Percentiles rank a stretch among this genome's conserved stretches.
Conservation (phyloP, 192 early-diverging fungal genomes). For the Mortierella hygrophila region DNA sequence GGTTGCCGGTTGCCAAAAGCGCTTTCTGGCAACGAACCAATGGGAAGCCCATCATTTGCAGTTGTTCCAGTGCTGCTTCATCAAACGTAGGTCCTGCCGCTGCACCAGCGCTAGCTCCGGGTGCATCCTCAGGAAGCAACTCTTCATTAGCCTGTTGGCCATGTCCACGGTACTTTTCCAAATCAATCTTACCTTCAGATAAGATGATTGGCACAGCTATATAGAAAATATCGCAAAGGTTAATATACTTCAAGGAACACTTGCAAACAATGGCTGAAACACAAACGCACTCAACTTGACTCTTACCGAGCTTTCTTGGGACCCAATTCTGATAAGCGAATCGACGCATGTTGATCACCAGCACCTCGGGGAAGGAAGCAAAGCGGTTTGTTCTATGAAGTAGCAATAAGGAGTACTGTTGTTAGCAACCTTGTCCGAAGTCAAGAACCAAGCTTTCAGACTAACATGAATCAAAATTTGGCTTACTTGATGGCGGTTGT, state of each 20-base stretch:
- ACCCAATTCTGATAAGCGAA: slow-evolving; percentile 90
- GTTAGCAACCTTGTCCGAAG: background rate
- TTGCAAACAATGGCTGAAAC: background rate
- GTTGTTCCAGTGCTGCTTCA: slow-evolving; percentile 76
- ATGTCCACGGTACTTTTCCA: slow-evolving; percentile 78
- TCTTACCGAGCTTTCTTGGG: slow-evolving; percentile 72
- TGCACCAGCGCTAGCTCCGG: slow-evolving; percentile 3
- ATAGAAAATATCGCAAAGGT: background rate
- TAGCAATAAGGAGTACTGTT: background rate
- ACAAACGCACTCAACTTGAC: background rate
- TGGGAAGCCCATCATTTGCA: slow-evolving; percentile 95
- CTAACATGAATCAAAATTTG: background rate
- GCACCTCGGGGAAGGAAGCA: slow-evolving; percentile 79
- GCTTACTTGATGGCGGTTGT: slow-evolving; percentile 71
- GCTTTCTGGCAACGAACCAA: slow-evolving; percentile 88
- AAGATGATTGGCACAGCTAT: slow-evolving; percentile 71
- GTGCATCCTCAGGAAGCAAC: slow-evolving; percentile 78
- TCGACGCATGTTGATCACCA: slow-evolving; percentile 78
- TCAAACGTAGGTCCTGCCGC: slow-evolving; percentile 68
- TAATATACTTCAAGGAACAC: background rate
- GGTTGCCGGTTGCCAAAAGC: slow-evolving; percentile 82
- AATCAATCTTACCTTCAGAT: slow-evolving; percentile 64
- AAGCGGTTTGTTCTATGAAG: slow-evolving; percentile 67
- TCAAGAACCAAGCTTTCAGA: background rate
- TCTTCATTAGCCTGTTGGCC: slow-evolving; percentile 80